Evolutionary conservation across 2,329 filamentous ascomycete species (phyloP), one percentile per base, ranked within the genome.

Genomic region (Elsinoe ampelina): DNA sequence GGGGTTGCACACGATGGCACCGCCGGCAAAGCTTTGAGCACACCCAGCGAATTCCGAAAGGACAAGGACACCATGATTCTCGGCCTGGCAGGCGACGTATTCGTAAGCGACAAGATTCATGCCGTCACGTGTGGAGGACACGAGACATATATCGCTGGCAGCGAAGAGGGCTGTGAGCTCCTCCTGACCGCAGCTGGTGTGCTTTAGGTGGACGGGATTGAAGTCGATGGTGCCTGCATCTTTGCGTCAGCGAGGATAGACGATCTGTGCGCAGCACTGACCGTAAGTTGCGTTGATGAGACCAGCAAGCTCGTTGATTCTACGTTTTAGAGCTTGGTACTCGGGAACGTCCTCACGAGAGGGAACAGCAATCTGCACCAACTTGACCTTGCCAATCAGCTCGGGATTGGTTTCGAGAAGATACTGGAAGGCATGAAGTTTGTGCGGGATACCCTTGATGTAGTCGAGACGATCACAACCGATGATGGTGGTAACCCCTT

Each of bases 371-470:
- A 97, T 92, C 71, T 97, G 93, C 0, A 97, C 89, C 13, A 98
- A 80, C 2, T 97, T 91, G 19, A 97, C 91, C 72, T 95, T 95
- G 63, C 93, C 93, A 60, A 97, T 92, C 91, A 91, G 96, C 71
- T 97, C 92, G 0, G 93, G 93, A 66, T 98, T 90, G 67, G 97
- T 92, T 0, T 90, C 95, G 32, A 98, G 77, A 76, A 98, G 97
- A 3, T 97, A 89, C 71, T 98, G 93, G 41, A 97, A 82, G 1
- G 93, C 92, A 67, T 97, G 93, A 8, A 98, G 78, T 71, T 98
- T 98, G 72, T 98, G 93, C 0, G 93, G 93, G 8, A 98, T 91
- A 61, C 93, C 93, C 75, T 97, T 97, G 82, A 97, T 97, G 73
- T 98, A 97, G 72, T 98, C 93, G 52, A 97, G 80, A 51, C 93